Conservation (phyloP, 805 yeast genomes). For the Metschnikowia reukaufii region DNA sequence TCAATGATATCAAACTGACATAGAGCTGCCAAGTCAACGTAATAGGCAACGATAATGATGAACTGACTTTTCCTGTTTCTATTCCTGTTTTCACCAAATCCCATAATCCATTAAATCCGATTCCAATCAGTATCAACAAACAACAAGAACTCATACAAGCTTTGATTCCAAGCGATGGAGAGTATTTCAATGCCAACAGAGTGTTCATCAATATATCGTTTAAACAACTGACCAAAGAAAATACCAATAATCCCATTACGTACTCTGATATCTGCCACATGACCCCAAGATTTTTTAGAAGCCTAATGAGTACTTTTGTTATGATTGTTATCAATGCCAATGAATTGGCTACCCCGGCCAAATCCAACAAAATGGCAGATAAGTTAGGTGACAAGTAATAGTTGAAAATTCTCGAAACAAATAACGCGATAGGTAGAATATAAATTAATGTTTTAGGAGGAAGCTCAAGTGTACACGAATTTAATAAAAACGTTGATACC, state of each 20-base stretch:
- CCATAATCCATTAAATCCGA: conserved; percentile 47
- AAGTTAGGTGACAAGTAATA: not conserved
- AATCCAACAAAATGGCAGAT: conserved; percentile 5
- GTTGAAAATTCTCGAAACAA: conserved; percentile 1
- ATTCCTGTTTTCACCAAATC: conserved; percentile 21
- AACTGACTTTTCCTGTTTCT: not conserved
- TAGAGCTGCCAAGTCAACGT: conserved; percentile 25
- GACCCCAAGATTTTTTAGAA: conserved; percentile 46
- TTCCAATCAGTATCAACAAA: conserved; percentile 47
- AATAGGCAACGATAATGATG: conserved; percentile 19
- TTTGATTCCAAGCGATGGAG: conserved; percentile 44
- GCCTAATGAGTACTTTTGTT: conserved; percentile 25
- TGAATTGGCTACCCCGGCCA: conserved; percentile 25
- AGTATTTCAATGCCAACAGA: conserved; percentile 42
- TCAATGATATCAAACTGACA: conserved; percentile 27
- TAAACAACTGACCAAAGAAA: conserved; percentile 51
- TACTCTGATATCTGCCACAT: conserved; percentile 47
- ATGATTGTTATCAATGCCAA: conserved; percentile 28
- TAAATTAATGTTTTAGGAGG: not conserved
- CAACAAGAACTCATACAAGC: conserved; percentile 58
- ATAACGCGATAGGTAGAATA: conserved; percentile 2
- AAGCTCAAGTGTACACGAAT: conserved; percentile 3
- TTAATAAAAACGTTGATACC: conserved; percentile 5
- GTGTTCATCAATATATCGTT: conserved; percentile 54
- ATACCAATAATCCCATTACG: conserved; percentile 47